Percentiles rank a stretch among this genome's conserved stretches.
These are phyloP conservation scores for Camillea tinctor DNA, from an alignment of 2,329 filamentous ascomycete genomes.

Conservation along the genomic window DNA sequence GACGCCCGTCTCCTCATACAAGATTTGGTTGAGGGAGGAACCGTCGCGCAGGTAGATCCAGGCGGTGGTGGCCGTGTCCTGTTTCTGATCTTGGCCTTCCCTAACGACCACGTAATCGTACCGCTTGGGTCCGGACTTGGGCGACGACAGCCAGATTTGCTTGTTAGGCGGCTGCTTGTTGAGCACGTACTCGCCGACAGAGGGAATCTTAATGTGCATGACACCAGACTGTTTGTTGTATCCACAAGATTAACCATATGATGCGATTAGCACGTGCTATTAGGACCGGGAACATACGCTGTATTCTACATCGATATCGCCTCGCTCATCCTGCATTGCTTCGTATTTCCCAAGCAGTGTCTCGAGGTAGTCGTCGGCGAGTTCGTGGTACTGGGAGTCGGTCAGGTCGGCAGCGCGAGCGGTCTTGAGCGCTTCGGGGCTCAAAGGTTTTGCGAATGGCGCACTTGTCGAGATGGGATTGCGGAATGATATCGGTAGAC, in stretches of 20 bases:
- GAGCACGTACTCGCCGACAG: constrained; percentile 81
- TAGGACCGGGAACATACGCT: constrained; percentile 57
- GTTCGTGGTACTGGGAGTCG: constrained; percentile 70
- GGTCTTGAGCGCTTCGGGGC: constrained; percentile 33
- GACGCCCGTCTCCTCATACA: constrained; percentile 75
- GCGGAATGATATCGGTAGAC: not conserved
- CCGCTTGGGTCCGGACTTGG: constrained; percentile 85
- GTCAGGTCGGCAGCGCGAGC: constrained; percentile 60
- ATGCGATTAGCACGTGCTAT: not conserved
- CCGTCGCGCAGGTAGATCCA: constrained; percentile 91
- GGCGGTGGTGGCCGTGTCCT: constrained; percentile 68
- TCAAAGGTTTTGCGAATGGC: constrained; percentile 39
- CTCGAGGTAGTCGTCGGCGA: constrained; percentile 74
- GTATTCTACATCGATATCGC: constrained; percentile 85
- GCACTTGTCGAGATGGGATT: constrained; percentile 35
- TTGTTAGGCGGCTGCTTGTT: constrained; percentile 99
- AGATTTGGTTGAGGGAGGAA: constrained; percentile 68
- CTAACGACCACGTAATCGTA: constrained; percentile 82
- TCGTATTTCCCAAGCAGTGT: constrained; percentile 61
- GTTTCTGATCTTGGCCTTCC: constrained; percentile 75
- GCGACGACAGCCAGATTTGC: constrained; percentile 95
- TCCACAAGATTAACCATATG: not conserved
- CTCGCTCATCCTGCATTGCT: constrained; percentile 67
- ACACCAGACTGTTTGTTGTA: constrained; percentile 84
- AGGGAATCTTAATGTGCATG: constrained; percentile 69